phyloP scores from a whole-genome alignment of 2,329 filamentous ascomycete genomes.

The Domatiomyces catenatus region DNA sequence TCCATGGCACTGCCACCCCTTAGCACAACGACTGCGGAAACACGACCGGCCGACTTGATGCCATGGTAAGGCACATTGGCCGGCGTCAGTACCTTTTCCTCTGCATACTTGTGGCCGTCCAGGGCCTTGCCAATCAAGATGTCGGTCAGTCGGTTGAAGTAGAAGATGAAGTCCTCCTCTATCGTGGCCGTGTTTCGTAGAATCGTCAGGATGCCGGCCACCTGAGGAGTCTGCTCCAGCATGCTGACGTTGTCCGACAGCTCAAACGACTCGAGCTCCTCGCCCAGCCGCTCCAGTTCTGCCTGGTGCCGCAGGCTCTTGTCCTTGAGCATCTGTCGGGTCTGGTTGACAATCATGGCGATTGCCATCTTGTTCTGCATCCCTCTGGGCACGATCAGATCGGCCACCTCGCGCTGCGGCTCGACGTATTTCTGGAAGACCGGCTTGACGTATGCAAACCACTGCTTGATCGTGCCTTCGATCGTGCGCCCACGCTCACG shows the following conservation, averaged over 20 bases:
- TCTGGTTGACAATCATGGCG: constrained; percentile 81
- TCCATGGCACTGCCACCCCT: constrained; percentile 82
- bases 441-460: constrained; percentile 91
- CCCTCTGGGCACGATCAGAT: constrained; percentile 87
- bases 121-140: constrained; percentile 68
- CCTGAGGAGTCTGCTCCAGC: constrained; percentile 61
- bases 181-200: constrained; percentile 64
- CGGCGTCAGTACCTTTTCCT: constrained; percentile 53
- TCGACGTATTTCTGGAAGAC: constrained; percentile 92
- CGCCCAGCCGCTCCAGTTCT: constrained; percentile 60
- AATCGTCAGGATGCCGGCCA: constrained; percentile 78
- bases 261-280: constrained; percentile 53
- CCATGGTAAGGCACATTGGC: constrained; percentile 55
- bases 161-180: constrained; percentile 90
- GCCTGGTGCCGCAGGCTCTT: constrained; percentile 74
- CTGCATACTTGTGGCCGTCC: constrained; percentile 58
- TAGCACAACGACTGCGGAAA: constrained; percentile 75
- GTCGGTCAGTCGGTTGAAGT: constrained; percentile 80
- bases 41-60: constrained; percentile 52
- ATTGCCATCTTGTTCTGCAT: constrained; percentile 93
- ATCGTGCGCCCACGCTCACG: constrained; percentile 78
- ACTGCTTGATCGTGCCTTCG: constrained; percentile 93
- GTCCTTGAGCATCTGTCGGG: constrained; percentile 68
- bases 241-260: constrained; percentile 61
- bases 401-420: constrained; percentile 60